Percentiles rank a stretch among this genome's conserved stretches.
These are phyloP conservation scores for Salix caprea DNA, from an alignment of 345 rosid genomes.

Conservation along the genomic window DNA sequence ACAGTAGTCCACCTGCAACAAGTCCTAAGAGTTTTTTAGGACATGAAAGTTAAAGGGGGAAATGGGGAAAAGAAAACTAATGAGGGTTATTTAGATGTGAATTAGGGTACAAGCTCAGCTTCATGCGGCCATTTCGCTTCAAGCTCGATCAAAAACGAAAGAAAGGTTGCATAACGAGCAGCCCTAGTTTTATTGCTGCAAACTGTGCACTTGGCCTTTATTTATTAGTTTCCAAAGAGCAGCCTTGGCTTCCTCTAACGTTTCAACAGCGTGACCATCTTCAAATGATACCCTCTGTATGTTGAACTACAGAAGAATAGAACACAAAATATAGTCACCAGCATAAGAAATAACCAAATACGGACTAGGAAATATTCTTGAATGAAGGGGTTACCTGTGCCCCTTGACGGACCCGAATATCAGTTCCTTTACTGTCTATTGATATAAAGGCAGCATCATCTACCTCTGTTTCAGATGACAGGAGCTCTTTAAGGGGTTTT, in stretches of 20 bases:
- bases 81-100: not conserved
- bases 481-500: conserved; percentile 64
- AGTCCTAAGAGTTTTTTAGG: not conserved
- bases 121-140: not conserved
- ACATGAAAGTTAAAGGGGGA: not conserved
- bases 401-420: conserved; percentile 90
- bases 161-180: not conserved
- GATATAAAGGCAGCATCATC: conserved; percentile 96
- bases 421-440: conserved; percentile 91
- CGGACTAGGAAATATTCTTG: not conserved
- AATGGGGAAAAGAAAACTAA: not conserved
- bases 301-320: conserved; percentile 52
- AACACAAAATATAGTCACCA: not conserved
- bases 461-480: conserved; percentile 64
- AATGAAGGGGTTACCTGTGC: conserved; percentile 60
- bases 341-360: not conserved
- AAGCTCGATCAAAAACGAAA: not conserved
- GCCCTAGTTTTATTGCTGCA: conserved; percentile 26
- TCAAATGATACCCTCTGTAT: conserved; percentile 87
- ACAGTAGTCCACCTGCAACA: not conserved
- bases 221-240: conserved; percentile 72
- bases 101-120: not conserved
- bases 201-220: conserved; percentile 50
- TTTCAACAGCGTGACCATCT: conserved; percentile 59
- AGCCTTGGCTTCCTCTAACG: conserved; percentile 80